Evolutionary conservation across 2,329 filamentous ascomycete genomes (phyloP), one percentile per base, ranked within the genome.

Genomic region (Emericellopsis atlantica): DNA sequence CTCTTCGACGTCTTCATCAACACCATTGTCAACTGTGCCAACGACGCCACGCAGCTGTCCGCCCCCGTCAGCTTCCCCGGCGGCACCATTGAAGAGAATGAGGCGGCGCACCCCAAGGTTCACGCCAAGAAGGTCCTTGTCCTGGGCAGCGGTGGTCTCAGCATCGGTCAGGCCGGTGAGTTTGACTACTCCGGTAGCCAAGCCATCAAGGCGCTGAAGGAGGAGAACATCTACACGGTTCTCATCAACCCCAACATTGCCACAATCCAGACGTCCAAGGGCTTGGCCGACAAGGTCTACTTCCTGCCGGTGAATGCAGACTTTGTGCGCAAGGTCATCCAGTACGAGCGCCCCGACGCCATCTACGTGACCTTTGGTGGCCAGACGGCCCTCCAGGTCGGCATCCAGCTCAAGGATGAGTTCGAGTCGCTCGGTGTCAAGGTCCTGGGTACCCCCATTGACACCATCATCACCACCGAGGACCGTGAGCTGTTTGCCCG

Each of bases 181-280:
- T 98, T 98, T 51, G 92, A 98, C 60, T 98, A 98, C 69, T 96
- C 92, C 41, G 92, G 92, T 47, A 93, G 85, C 61, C 92, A 98
- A 64, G 92, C 90, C 36, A 96, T 98, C 71, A 98, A 98, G 70
- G 92, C 92, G 32, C 60, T 98, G 53, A 96, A 96, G 65, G 84
- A 96, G 61, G 92, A 96, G 65, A 90, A 89, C 45, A 95, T 96
- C 54, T 96, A 95, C 69, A 95, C 92, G 4, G 82, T 98, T 48
- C 71, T 98, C 47, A 96, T 98, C 73, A 98, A 98, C 67, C 92
- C 92, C 43, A 98, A 98, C 60, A 96, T 98, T 58, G 92, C 92
- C 49, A 98, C 92, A 1, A 96, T 96, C 47, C 92, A 98, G 62
- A 98, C 92, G 5, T 96, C 92, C 40, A 95, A 95, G 67, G 92